Base-by-base conservation (phyloP, 768 basidiomycete species). In the Amanita phalloides region DNA sequence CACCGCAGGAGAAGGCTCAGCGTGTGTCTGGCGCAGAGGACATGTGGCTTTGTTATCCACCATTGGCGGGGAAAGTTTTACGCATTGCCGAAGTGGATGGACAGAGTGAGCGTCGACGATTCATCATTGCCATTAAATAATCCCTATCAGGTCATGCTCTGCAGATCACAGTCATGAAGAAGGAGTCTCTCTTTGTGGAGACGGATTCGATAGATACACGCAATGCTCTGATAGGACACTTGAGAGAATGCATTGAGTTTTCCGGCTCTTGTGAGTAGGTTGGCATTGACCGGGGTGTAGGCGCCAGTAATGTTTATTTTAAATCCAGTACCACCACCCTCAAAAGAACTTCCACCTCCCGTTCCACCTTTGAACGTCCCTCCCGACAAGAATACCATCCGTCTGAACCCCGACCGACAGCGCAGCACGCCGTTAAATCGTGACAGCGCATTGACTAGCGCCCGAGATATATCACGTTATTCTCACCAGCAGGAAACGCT, bases 1-100 rank as follows among this genome's bases (percentile, higher is more conserved):
- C 76, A 1, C 75, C 72, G 17, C 75, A 81, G 48, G 88, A 95
- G 54, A 74, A 71, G 51, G 66, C 68, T 36, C 67, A 72, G 25
- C 58, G 65, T 54, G 73, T 70, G 10, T 66, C 71, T 30, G 78
- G 80, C 53, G 81, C 81, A 9, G 75, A 84, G 4, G 91, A 96
- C 61, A 86, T 95, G 84, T 90, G 83, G 81, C 71, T 99, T 43
- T 81, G 84, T 57, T 99, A 96, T 70, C 96, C 96, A 14, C 96
- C 96, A 4, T 71, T 99, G 32, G 86, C 96, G 10, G 95, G 93
- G 4, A 97, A 95, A 63, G 93, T 96, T 59, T 72, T 99, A 49
- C 76, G 77, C 53, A 84, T 89, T 3, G 71, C 71, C 7, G 82
- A 82, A 56, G 72, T 78, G 3, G 70, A 71, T 51, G 82, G 74